Evolutionary conservation across 148 eudicot genomes (phyloP).

Genomic region (Salicornia ramosissima): DNA sequence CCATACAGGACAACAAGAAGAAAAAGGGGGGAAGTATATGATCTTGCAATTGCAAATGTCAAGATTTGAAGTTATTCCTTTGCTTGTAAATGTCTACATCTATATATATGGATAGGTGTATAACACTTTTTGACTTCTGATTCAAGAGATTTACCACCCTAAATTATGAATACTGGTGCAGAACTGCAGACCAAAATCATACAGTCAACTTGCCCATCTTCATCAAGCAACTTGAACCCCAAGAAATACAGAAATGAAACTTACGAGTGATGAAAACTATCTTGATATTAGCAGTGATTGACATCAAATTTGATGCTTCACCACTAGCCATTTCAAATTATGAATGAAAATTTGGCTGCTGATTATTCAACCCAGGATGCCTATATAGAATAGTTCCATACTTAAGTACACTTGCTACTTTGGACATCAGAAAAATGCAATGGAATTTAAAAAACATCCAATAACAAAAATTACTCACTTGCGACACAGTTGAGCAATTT

Average conservation of each 20-base stretch:
- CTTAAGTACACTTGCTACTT: neutral
- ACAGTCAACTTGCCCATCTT: neutral
- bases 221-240: neutral
- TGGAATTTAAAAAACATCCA: slow-evolving; percentile 2
- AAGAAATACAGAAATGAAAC: neutral
- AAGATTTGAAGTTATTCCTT: too few species aligned
- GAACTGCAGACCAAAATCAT: neutral
- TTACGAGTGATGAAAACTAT: neutral
- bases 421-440: neutral
- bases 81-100: too few species aligned
- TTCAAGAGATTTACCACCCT: neutral
- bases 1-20: too few species aligned
- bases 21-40: too few species aligned
- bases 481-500: slow-evolving; percentile 54
- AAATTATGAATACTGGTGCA: neutral
- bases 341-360: neutral
- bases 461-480: slow-evolving; percentile 47
- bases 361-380: neutral
- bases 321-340: neutral
- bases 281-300: neutral
- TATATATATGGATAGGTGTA: too few species aligned
- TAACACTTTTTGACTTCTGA: neutral
- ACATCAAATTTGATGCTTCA: neutral
- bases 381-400: neutral
- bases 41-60: too few species aligned